Percentiles rank a stretch among this genome's conserved stretches.
phyloP scores from a whole-genome alignment of 2,329 filamentous ascomycete genomes.

The Orbilia oligospora region DNA sequence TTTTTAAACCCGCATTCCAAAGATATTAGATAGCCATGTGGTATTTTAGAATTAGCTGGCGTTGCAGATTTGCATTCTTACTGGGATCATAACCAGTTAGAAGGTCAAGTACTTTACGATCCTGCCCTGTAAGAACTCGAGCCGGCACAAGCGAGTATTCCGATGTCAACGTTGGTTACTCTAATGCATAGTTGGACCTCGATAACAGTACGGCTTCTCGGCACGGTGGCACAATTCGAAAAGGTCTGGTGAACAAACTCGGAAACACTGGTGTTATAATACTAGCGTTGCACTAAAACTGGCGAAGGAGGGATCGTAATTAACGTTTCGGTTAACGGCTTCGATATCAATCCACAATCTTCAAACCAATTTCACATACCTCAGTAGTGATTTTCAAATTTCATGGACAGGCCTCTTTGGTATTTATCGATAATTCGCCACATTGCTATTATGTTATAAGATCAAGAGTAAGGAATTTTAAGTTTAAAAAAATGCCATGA shows the following conservation, averaged over 20 bases:
- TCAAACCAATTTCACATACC: neutral
- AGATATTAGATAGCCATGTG: too few species aligned
- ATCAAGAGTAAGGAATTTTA: too few species aligned
- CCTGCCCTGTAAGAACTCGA: too few species aligned
- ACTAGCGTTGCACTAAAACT: neutral
- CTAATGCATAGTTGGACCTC: neutral
- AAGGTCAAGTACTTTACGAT: too few species aligned
- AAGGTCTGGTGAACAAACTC: neutral
- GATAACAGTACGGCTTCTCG: neutral
- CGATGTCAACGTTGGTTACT: neutral
- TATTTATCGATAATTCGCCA: slow-evolving; percentile 1
- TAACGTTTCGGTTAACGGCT: neutral
- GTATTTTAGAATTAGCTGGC: too few species aligned
- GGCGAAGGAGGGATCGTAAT: slow-evolving; percentile 11
- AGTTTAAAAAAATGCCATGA: too few species aligned
- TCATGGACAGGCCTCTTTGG: too few species aligned
- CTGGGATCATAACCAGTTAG: too few species aligned
- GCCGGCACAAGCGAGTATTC: neutral
- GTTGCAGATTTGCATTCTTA: too few species aligned
- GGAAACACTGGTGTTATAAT: neutral
- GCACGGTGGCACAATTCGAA: neutral
- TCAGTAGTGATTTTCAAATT: neutral
- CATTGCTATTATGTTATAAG: neutral
- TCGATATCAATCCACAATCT: neutral
- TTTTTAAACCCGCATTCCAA: too few species aligned